Conservation (phyloP, 257 asterid species). For the Nicotiana noctiflora region DNA sequence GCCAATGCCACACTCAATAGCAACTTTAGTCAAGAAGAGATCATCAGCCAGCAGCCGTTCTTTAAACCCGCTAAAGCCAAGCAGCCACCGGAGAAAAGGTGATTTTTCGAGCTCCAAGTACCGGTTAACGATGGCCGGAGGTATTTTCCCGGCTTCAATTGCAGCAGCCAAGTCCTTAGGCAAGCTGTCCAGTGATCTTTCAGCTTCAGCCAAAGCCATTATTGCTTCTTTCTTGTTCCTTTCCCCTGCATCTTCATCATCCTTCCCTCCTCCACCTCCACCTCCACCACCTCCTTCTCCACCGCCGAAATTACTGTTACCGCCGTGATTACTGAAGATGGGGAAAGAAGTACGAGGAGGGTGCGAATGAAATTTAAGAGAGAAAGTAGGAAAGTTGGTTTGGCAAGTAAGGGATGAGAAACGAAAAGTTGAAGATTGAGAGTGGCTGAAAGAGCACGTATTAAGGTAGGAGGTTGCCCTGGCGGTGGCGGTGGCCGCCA, state of each 20-base stretch:
- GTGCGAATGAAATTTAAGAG: constrained; percentile 21
- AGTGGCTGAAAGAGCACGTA: constrained; percentile 5
- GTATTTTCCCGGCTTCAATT: constrained; percentile 72
- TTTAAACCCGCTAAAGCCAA: constrained; percentile 73
- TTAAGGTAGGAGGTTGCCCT: constrained; percentile 18
- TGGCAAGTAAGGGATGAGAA: constrained; percentile 12
- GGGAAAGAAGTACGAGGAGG: constrained; percentile 23
- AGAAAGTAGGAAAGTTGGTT: background rate
- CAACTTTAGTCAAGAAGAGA: constrained; percentile 94
- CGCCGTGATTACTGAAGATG: constrained; percentile 11
- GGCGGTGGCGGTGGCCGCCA: constrained; percentile 19
- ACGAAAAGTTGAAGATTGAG: constrained; percentile 3
- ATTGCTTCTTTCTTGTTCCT: constrained; percentile 69
- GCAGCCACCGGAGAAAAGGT: constrained; percentile 59
- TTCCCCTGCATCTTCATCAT: constrained; percentile 57
- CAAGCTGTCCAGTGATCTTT: constrained; percentile 69
- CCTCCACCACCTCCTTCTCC: constrained; percentile 22
- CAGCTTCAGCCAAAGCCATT: constrained; percentile 68
- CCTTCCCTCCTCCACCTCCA: constrained; percentile 26
- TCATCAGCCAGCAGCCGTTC: constrained; percentile 92
- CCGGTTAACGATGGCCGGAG: constrained; percentile 49
- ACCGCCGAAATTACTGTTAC: constrained; percentile 9
- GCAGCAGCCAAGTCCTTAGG: constrained; percentile 83
- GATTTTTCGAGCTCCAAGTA: constrained; percentile 79
- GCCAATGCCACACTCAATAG: constrained; percentile 95